A percentile compares a stretch with the other conserved stretches of the same genome.
Conservation (phyloP, 78 protist genomes). For the slime mould (Dictyostelium discoideum) region DNA sequence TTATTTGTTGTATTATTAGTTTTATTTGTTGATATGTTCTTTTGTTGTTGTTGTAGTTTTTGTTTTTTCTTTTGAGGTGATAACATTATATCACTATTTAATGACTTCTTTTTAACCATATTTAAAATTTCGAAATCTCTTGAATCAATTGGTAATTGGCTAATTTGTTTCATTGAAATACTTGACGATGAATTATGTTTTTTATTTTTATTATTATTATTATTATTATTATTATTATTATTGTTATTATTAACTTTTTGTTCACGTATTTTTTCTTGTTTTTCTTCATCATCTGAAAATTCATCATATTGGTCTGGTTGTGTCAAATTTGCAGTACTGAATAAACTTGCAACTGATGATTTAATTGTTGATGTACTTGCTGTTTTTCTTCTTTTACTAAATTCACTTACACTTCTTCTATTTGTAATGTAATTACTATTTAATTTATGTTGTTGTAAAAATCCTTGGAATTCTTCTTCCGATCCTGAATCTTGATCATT, state of each 20-base stretch:
- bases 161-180: background rate
- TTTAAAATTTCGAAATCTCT: background rate
- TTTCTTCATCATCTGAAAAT: constrained; percentile 34
- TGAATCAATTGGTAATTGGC: background rate
- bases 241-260: background rate
- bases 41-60: background rate
- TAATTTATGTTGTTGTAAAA: background rate
- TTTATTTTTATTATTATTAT: background rate
- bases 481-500: background rate
- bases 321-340: background rate
- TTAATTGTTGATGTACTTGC: background rate
- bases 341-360: background rate
- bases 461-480: background rate
- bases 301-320: constrained; percentile 26
- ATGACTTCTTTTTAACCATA: background rate
- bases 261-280: constrained; percentile 1
- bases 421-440: background rate
- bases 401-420: background rate
- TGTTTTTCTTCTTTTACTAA: background rate
- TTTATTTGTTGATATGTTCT: background rate
- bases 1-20: background rate
- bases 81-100: background rate
- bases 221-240: background rate
- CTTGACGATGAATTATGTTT: background rate
- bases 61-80: background rate